A percentile compares a stretch with the other conserved stretches of the same genome.
phyloP scores from a whole-genome alignment of 2,329 filamentous ascomycete genomes.

The Microthyrium microscopicum region DNA sequence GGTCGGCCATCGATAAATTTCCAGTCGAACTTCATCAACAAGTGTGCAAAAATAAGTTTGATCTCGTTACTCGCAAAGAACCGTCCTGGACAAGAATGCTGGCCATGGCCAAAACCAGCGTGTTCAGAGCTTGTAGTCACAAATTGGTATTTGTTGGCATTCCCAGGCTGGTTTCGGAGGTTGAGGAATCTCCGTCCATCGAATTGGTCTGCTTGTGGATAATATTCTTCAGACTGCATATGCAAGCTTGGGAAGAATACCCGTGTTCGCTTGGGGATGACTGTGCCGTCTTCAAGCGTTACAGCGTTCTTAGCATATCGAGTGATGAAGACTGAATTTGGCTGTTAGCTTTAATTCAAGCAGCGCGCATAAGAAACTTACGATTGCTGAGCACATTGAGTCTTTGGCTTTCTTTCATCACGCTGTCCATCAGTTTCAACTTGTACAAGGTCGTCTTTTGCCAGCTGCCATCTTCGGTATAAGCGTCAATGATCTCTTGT shows the following conservation, averaged over 20 bases:
- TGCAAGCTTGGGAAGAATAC: too few relatives aligned
- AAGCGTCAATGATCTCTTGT: conserved; percentile 13
- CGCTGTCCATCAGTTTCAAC: conserved; percentile 17
- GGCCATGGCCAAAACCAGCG: neutral
- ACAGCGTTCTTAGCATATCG: neutral
- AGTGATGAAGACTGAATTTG: conserved; percentile 1
- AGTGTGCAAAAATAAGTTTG: conserved; percentile 26
- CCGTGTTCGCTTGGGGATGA: conserved; percentile 1
- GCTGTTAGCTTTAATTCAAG: neutral
- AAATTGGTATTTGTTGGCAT: conserved; percentile 15
- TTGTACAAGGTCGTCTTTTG: conserved; percentile 15
- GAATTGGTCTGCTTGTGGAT: conserved; percentile 10
- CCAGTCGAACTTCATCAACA: conserved; percentile 13
- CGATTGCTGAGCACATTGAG: conserved; percentile 11
- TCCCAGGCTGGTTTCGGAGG: conserved; percentile 18
- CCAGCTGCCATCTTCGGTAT: conserved; percentile 14
- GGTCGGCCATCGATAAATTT: conserved; percentile 1
- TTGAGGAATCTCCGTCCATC: conserved; percentile 18
- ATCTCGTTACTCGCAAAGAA: conserved; percentile 31
- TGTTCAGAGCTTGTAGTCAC: conserved; percentile 13
- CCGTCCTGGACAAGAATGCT: conserved; percentile 18
- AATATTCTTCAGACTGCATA: neutral
- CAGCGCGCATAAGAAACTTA: conserved; percentile 9
- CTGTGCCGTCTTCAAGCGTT: conserved; percentile 11
- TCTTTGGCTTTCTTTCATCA: conserved; percentile 19